Percentiles rank a stretch among this genome's conserved stretches.
phyloP scores from a whole-genome alignment of 2,329 filamentous ascomycete species.

The Dothideomycetes sp. region DNA sequence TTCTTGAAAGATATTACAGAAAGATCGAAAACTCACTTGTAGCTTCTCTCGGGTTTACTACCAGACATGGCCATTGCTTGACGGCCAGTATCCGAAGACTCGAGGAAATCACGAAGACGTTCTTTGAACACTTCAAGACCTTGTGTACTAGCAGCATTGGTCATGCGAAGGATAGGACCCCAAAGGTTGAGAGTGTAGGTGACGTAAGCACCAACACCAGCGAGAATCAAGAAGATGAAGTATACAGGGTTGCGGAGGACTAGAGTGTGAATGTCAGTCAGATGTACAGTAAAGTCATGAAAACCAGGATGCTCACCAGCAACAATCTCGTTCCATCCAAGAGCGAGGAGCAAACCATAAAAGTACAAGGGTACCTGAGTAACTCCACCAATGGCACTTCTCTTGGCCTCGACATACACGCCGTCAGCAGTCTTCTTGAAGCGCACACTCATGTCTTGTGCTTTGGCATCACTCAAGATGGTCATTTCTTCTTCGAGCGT shows the following conservation, averaged over 20 bases:
- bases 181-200: conserved; percentile 92
- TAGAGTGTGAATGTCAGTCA: conserved; percentile 32
- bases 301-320: conserved; percentile 57
- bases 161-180: conserved; percentile 92
- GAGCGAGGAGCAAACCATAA: conserved; percentile 74
- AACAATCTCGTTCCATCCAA: conserved; percentile 98
- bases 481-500: conserved; percentile 94
- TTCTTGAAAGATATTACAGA: neutral
- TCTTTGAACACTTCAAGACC: conserved; percentile 87
- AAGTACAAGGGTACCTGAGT: conserved; percentile 93
- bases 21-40: neutral
- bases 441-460: conserved; percentile 80
- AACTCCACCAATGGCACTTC: conserved; percentile 89
- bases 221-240: conserved; percentile 76
- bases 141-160: conserved; percentile 77
- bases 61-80: conserved; percentile 69
- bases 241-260: conserved; percentile 90
- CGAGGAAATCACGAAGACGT: conserved; percentile 79
- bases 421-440: conserved; percentile 99
- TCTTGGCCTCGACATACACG: conserved; percentile 95
- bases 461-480: conserved; percentile 80
- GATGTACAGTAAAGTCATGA: neutral
- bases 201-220: conserved; percentile 69
- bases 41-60: conserved; percentile 3
- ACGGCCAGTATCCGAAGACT: conserved; percentile 73